phyloP scores from a whole-genome alignment of 1,139 yeast genomes.

The Nakaseomyces uthaithaninus region DNA sequence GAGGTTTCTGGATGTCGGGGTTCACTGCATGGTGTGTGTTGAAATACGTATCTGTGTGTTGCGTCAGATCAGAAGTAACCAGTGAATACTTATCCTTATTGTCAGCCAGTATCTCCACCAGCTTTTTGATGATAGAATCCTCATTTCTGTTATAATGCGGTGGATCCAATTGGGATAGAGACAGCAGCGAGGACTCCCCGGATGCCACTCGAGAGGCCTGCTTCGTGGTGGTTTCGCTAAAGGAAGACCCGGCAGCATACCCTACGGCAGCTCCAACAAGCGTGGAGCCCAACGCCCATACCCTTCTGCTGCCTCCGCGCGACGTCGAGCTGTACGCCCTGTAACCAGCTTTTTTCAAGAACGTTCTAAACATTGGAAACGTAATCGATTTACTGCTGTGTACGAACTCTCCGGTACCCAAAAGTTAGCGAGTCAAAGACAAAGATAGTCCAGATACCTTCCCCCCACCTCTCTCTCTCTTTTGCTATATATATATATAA shows the following conservation, averaged over 20 bases:
- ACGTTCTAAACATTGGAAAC: neutral
- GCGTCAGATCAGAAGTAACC: conserved; percentile 31
- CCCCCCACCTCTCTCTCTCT: too few species aligned
- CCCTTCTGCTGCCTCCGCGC: neutral
- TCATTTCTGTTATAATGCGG: neutral
- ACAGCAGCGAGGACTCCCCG: neutral
- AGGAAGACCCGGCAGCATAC: neutral
- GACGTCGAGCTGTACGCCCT: neutral
- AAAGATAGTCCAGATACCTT: too few species aligned
- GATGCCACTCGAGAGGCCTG: too few species aligned
- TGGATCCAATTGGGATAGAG: neutral
- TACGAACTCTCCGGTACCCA: too few species aligned
- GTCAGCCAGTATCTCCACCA: conserved; percentile 21
- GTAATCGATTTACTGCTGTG: too few species aligned
- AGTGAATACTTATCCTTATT: conserved; percentile 21
- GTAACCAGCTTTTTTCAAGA: neutral
- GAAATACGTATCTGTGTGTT: conserved; percentile 56
- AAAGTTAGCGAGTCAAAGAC: too few species aligned
- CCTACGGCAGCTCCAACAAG: neutral
- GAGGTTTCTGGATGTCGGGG: conserved; percentile 43
- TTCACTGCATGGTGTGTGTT: conserved; percentile 52
- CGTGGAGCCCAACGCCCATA: neutral
- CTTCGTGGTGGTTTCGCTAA: too few species aligned
- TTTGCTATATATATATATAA: too few species aligned
- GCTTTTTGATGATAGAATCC: conserved; percentile 12